These are phyloP conservation scores for Pelagophyceae sp. DNA, from an alignment of 352 stramenopile species.

Conservation along the genomic window DNA sequence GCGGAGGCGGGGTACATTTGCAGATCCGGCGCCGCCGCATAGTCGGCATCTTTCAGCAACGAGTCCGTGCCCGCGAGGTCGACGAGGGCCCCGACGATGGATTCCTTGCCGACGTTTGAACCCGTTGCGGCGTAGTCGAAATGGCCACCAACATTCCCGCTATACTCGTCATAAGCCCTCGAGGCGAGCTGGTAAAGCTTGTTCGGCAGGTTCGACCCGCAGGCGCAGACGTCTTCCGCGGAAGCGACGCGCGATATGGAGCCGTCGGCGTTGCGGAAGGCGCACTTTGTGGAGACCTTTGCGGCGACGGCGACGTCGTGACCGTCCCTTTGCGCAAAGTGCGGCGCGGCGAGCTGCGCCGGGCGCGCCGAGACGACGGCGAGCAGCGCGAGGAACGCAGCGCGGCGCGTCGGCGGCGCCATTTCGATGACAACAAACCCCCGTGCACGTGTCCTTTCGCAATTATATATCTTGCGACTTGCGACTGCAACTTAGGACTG, in stretches of 20 bases:
- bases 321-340: no score
- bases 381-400: no score
- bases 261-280: not conserved
- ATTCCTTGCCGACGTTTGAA: not conserved
- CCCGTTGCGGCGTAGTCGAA: not conserved
- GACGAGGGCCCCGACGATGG: not conserved
- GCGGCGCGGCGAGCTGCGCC: no score
- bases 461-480: no score
- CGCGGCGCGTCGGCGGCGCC: no score
- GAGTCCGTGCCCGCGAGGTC: slow-evolving; percentile 24
- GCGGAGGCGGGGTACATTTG: slow-evolving; percentile 27
- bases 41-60: slow-evolving; percentile 14
- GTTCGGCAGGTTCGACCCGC: slow-evolving; percentile 20
- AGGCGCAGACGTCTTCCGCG: not conserved
- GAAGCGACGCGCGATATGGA: not conserved
- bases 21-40: not conserved
- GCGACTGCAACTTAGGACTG: no score
- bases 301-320: no score
- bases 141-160: no score
- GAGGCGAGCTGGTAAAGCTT: slow-evolving; percentile 15
- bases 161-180: not conserved
- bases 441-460: no score
- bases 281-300: not conserved
- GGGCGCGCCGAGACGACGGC: no score
- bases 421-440: no score